Percentiles rank a stretch among this genome's conserved stretches.
These are phyloP conservation scores for Xanthoconium separans DNA, from an alignment of 1,284 basidiomycete genomes.

Conservation along the genomic window DNA sequence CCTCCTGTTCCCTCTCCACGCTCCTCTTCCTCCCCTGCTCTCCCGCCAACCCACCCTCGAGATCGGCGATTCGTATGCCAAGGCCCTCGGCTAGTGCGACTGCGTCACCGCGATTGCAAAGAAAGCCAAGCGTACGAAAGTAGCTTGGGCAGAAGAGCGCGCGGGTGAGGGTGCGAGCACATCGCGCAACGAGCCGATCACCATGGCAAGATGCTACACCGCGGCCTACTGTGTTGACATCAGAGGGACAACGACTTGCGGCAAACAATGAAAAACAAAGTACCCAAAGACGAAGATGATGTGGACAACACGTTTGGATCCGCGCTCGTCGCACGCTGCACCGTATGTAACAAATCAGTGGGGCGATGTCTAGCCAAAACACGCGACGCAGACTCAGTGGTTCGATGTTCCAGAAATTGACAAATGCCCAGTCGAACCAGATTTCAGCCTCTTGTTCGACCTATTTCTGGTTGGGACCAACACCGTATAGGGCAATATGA, in stretches of 20 bases:
- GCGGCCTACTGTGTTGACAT: constrained; percentile 44
- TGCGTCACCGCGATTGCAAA: not conserved
- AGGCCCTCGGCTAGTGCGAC: constrained; percentile 37
- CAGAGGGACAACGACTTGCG: not conserved
- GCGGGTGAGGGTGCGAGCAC: constrained; percentile 41
- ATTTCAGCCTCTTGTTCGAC: constrained; percentile 75
- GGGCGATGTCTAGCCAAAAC: not conserved
- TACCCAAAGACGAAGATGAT: constrained; percentile 53
- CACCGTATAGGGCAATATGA: constrained; percentile 49
- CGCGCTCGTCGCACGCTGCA: constrained; percentile 64
- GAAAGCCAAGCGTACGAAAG: not conserved
- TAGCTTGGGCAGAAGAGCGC: constrained; percentile 43
- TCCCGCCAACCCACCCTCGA: constrained; percentile 50
- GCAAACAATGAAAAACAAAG: no score
- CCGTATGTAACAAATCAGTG: constrained; percentile 31
- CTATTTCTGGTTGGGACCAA: constrained; percentile 25
- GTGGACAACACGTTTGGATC: constrained; percentile 61
- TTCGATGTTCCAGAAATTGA: constrained; percentile 90
- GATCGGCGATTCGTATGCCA: constrained; percentile 40
- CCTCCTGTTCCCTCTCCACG: constrained; percentile 93
- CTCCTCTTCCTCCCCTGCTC: constrained; percentile 71
- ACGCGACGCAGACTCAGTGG: constrained; percentile 2
- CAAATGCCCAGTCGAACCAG: constrained; percentile 98
- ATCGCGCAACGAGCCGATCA: constrained; percentile 84
- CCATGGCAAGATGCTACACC: no score